Evolutionary conservation across 129 eudicot genomes (phyloP).

Genomic region (Artemisia argyi): DNA sequence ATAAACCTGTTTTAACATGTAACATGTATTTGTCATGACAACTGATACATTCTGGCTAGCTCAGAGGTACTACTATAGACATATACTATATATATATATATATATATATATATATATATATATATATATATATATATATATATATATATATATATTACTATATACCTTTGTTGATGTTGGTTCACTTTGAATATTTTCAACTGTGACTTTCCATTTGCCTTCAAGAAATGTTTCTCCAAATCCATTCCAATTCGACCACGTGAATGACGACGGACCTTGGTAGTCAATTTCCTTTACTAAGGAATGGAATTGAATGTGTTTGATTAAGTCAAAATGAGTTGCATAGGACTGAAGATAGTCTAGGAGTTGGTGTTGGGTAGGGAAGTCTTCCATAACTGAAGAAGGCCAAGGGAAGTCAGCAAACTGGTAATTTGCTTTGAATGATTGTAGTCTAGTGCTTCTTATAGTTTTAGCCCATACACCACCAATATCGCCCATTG

Average conservation of each 20-base stretch:
- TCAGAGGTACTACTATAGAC: too few species aligned
- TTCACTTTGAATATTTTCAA: constrained; percentile 26
- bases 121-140: too few species aligned
- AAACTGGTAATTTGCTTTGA: constrained; percentile 46
- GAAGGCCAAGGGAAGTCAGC: constrained; percentile 72
- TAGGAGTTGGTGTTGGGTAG: constrained; percentile 38
- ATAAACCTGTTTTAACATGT: constrained; percentile 37
- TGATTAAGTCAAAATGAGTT: constrained; percentile 35
- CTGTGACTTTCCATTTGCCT: constrained; percentile 57
- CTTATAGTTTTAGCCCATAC: constrained; percentile 59
- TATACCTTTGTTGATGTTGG: constrained; percentile 39
- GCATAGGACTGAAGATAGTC: constrained; percentile 60
- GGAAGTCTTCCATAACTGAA: constrained; percentile 36
- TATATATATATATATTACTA: too few species aligned
- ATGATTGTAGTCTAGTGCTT: constrained; percentile 52
- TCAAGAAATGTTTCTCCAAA: constrained; percentile 30
- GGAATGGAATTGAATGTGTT: not conserved
- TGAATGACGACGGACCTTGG: constrained; percentile 28
- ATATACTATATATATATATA: constrained; percentile 11
- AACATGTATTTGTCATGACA: too few species aligned
- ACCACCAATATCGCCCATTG: constrained; percentile 21
- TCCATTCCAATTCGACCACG: constrained; percentile 52
- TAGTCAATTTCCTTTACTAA: constrained; percentile 39
- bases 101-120: too few species aligned
- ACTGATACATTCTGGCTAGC: too few species aligned